These are phyloP conservation scores for Acorus calamus DNA, from an alignment of 106 monocot species.

Conservation along the genomic window DNA sequence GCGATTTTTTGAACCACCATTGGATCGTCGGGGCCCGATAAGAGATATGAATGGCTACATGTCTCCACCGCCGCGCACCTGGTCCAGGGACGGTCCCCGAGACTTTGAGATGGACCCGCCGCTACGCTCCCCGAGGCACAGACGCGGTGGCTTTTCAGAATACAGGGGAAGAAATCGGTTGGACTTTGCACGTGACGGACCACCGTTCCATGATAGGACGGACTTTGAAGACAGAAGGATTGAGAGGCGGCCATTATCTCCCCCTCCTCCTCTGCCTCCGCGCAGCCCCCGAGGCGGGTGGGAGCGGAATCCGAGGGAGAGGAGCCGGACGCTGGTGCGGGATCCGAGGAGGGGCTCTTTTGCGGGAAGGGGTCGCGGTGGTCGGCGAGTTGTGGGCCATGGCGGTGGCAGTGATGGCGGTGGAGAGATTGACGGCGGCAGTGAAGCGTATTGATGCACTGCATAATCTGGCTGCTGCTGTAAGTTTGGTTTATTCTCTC, in stretches of 20 bases:
- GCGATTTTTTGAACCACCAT: slow-evolving; percentile 10
- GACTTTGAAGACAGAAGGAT: slow-evolving; percentile 10
- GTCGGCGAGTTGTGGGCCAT: slow-evolving; percentile 10
- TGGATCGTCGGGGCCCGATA: slow-evolving; percentile 11
- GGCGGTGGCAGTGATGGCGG: not conserved
- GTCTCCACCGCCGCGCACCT: slow-evolving; percentile 36
- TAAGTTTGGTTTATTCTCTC: not conserved
- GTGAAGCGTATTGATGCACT: slow-evolving; percentile 21
- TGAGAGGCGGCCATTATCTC: not conserved
- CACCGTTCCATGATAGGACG: slow-evolving; percentile 7
- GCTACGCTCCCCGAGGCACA: slow-evolving; percentile 3
- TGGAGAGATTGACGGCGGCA: not conserved
- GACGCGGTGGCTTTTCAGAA: slow-evolving; percentile 14
- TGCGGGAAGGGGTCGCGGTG: slow-evolving; percentile 14
- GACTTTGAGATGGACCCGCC: slow-evolving; percentile 19
- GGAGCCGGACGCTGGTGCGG: slow-evolving; percentile 50
- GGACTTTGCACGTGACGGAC: no score
- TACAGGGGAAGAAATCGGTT: slow-evolving; percentile 26
- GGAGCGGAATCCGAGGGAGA: slow-evolving; percentile 25
- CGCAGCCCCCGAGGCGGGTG: slow-evolving; percentile 25
- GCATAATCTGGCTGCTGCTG: slow-evolving; percentile 20
- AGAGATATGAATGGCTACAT: slow-evolving; percentile 35
- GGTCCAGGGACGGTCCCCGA: slow-evolving; percentile 25
- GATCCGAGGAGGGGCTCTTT: slow-evolving; percentile 4
- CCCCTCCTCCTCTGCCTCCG: not conserved